Base-by-base conservation (phyloP, 2,329 filamentous ascomycete genomes). In the Chaetomium globosum region DNA sequence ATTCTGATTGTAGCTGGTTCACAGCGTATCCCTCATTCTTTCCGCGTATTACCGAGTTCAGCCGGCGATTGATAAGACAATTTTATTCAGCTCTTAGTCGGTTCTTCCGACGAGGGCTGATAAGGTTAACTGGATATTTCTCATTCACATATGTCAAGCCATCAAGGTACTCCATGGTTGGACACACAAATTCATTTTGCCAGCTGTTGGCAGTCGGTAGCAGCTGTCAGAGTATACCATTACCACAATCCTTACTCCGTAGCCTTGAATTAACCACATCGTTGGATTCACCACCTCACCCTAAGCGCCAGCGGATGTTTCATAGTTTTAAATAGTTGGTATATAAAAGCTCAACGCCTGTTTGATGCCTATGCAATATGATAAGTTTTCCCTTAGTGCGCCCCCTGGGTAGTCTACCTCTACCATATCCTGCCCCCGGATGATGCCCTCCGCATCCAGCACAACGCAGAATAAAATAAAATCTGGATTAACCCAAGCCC, bases 361-460 rank as follows among this genome's bases (percentile, higher is more conserved):
- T 16, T 49, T 55, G 56, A 64, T 64, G 62, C 54, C 55, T 46
- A 53, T 63, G 33, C 61, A 53, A 16, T 63, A 56, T 56, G 39
- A 10, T 63, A 56, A 49, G 39, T 12, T 33, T 43, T 43, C 39
- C 39, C 36, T 13, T 13, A 13, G 19, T 13, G 19, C 19, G 28
- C 28, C n/a, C 21, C 21, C 23, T 36, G 10, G 13, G 28, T 12
- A 26, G 36, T 26, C 26, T 26, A 26, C 26, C 26, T 16, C 28
- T 36, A 10, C 21, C 23, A 39, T 36, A 21, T 26, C 23, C 19
- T 49, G 6, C 43, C 28, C 19, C 26, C 39, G 30, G n/a, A 28
- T 28, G 49, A 26, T 12, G 49, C 13, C 21, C 21, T 28, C 49
- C 9, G 21, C 49, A 26, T 52, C 6, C 19, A 26, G 5, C 39